Percentiles rank a stretch among this genome's conserved stretches.
These are phyloP conservation scores for Leucogyrophana mollusca DNA, from an alignment of 768 basidiomycete genomes.

Conservation along the genomic window DNA sequence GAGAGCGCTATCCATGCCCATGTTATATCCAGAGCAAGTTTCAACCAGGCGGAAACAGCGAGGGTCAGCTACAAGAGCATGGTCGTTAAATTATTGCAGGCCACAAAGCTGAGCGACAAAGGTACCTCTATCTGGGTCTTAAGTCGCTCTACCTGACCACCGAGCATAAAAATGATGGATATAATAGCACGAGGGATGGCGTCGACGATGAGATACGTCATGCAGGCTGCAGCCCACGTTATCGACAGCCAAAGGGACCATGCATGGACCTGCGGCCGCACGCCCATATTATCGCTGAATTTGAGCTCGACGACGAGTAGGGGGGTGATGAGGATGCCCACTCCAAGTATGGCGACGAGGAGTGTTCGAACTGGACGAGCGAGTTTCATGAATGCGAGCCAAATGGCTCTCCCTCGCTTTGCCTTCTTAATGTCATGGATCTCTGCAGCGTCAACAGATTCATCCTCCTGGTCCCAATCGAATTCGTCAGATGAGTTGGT, in stretches of 20 bases:
- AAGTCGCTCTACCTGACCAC: conserved; percentile 62
- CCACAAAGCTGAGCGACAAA: conserved; percentile 8
- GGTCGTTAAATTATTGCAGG: neutral
- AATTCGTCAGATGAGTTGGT: conserved; percentile 71
- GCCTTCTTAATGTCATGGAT: conserved; percentile 39
- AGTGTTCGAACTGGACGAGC: conserved; percentile 58
- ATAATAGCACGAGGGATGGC: conserved; percentile 57
- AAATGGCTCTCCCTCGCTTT: conserved; percentile 60
- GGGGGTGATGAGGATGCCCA: conserved; percentile 65
- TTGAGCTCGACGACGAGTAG: conserved; percentile 65
- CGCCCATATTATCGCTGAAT: conserved; percentile 45
- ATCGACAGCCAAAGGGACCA: conserved; percentile 71
- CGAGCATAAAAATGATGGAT: conserved; percentile 49
- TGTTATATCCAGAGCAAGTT: conserved; percentile 60
- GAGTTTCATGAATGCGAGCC: conserved; percentile 65
- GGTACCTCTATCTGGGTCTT: conserved; percentile 68
- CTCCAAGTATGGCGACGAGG: conserved; percentile 57
- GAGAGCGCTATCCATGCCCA: conserved; percentile 79
- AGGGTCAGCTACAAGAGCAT: conserved; percentile 48
- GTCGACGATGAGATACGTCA: conserved; percentile 65
- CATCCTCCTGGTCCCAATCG: conserved; percentile 68
- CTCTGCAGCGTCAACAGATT: conserved; percentile 27
- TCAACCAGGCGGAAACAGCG: conserved; percentile 71
- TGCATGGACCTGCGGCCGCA: conserved; percentile 54
- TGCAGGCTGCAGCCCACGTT: conserved; percentile 60